Base-by-base conservation (phyloP, 2,329 filamentous ascomycete genomes). In the Neofusicoccum umdonicola region DNA sequence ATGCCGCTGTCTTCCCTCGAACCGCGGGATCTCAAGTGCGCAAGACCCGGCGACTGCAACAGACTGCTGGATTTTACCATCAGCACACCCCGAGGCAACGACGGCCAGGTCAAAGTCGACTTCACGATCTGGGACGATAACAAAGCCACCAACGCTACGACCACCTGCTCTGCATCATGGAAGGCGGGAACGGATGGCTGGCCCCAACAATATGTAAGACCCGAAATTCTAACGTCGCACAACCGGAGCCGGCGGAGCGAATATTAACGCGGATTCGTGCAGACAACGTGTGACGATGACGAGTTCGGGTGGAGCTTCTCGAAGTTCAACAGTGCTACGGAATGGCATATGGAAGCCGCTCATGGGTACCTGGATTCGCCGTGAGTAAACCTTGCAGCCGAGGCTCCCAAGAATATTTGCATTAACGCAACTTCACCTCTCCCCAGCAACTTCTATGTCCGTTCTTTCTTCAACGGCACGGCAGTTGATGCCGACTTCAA, bases 281-380 rank as follows among this genome's bases (percentile, higher is more conserved):
- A 63, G 61, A 47, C 44, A 27, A 13, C n/a, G 9, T 63, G 61
- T 17, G 34, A 54, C 61, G n/a, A 45, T 27, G 19, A 44, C 8
- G 15, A 9, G 34, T 54, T 54, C 27, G 27, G 17, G 3, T 60
- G 56, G 56, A 37, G 27, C 27, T 63, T 63, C 47, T 63, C 56
- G 56, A 60, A 63, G 39, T 45, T 63, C 39, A 41, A 44, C 37
- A 45, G 39, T 48, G 12, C 54, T 27, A 45, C 27, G 45, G 61
- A 63, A 2, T 63, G 48, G 39, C 2, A 9, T 39, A 63, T 63
- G n/a, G 61, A 63, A 41, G 61, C 61, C 37, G 17, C 47, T 27
- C 37, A 52, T 19, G 47, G 41, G 6, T 63, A 44, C 50, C 19
- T 8, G 17, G 13, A 31, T 4, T 12, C 15, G 13, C 12, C 5